Conservation (phyloP, 805 yeast genomes). For the Metschnikowia koreensis region DNA sequence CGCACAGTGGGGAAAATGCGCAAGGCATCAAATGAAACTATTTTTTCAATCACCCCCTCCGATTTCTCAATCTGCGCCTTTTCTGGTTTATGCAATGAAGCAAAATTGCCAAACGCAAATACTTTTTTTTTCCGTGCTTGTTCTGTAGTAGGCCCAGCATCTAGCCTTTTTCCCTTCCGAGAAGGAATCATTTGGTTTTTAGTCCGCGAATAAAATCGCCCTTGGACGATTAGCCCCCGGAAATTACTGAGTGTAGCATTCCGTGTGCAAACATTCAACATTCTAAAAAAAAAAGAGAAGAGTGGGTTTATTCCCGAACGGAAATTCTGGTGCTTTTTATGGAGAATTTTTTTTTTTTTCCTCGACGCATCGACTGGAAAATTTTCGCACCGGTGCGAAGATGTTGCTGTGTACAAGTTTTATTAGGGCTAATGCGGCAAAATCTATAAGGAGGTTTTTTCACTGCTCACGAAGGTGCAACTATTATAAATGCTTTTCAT, state of each 20-base stretch:
- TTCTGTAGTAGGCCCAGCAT: constrained; percentile 20
- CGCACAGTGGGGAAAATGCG: constrained; percentile 68
- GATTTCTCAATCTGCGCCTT: constrained; percentile 20
- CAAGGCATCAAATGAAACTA: constrained; percentile 63
- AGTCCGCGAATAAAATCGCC: constrained; percentile 9
- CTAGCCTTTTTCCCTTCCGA: constrained; percentile 16
- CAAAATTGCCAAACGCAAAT: constrained; percentile 24
- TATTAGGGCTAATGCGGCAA: neutral
- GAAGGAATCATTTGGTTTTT: constrained; percentile 15
- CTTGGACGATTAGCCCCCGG: neutral
- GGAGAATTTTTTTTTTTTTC: too few relatives aligned
- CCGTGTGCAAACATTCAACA: constrained; percentile 4
- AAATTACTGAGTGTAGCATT: neutral
- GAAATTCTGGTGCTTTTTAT: neutral
- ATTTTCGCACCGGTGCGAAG: constrained; percentile 1
- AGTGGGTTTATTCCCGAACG: too few relatives aligned
- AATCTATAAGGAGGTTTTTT: neutral
- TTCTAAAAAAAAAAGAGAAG: neutral
- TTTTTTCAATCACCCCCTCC: constrained; percentile 37
- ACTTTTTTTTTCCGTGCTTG: constrained; percentile 10
- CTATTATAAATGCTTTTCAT: too few relatives aligned
- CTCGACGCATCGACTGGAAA: neutral
- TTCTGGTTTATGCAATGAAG: constrained; percentile 21
- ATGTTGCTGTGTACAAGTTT: neutral
- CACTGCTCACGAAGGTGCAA: neutral